Percentiles rank a stretch among this genome's conserved stretches.
phyloP scores from a whole-genome alignment of 352 stramenopile genomes.

The Phytophthora melonis region DNA sequence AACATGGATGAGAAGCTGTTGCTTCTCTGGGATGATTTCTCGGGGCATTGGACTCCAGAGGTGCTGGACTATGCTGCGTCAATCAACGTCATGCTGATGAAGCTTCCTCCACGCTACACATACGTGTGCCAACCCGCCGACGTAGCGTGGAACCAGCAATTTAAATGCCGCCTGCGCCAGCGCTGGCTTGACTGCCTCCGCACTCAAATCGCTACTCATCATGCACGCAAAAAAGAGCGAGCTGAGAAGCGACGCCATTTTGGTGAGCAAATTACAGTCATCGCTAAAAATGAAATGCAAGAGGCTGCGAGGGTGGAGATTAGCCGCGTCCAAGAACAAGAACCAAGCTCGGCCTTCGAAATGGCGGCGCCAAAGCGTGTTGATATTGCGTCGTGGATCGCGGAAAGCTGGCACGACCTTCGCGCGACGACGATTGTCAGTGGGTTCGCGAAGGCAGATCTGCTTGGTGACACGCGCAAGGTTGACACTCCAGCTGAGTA shows the following conservation, averaged over 20 bases:
- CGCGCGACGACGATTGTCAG: constrained; percentile 2
- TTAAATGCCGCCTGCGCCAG: background rate
- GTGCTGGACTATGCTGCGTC: too few relatives aligned
- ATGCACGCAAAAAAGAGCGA: background rate
- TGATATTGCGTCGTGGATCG: constrained; percentile 12
- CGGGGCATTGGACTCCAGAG: constrained; percentile 3
- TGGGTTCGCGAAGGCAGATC: constrained; percentile 6
- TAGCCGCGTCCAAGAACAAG: background rate
- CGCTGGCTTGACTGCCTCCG: background rate
- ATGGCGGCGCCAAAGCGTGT: constrained; percentile 3
- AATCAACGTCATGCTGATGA: too few relatives aligned
- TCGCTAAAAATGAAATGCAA: constrained; percentile 7
- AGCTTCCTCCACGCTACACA: too few relatives aligned
- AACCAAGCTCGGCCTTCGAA: background rate
- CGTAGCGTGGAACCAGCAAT: constrained; percentile 10
- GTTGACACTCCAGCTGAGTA: background rate
- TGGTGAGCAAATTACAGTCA: background rate
- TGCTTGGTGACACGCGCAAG: constrained; percentile 7
- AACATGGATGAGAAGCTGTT: background rate
- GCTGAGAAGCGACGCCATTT: background rate
- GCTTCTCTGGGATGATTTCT: constrained; percentile 19
- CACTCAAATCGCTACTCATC: background rate
- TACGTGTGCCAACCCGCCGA: too few relatives aligned
- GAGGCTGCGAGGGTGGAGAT: background rate
- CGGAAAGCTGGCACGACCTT: constrained; percentile 9